These are phyloP conservation scores for Verticillium klebahnii DNA, from an alignment of 2,329 filamentous ascomycete species.

Conservation along the genomic window DNA sequence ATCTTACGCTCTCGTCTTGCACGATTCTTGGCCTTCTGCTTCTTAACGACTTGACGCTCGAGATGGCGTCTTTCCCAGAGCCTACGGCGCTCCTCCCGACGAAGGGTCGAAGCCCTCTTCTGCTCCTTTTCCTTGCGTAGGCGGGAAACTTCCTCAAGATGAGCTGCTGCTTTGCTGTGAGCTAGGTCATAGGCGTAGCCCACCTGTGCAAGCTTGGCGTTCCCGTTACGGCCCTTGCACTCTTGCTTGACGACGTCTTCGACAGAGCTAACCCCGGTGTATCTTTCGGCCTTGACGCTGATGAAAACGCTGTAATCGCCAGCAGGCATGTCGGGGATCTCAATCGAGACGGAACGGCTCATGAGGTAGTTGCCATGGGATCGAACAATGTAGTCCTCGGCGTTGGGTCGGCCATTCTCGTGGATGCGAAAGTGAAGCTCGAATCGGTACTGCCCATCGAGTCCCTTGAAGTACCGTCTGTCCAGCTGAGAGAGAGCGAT, in stretches of 20 bases:
- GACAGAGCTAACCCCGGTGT: slow-evolving; percentile 36
- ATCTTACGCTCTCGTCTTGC: slow-evolving; percentile 26
- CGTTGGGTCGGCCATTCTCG: slow-evolving; percentile 40
- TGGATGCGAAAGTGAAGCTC: slow-evolving; percentile 48
- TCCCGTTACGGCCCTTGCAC: slow-evolving; percentile 40
- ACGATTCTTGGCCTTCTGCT: slow-evolving; percentile 32
- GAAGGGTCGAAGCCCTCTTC: slow-evolving; percentile 42
- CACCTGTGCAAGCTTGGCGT: slow-evolving; percentile 55
- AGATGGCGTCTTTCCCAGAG: slow-evolving; percentile 46
- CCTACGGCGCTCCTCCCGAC: slow-evolving; percentile 38
- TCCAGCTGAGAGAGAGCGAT: slow-evolving; percentile 60
- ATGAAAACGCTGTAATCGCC: slow-evolving; percentile 55
- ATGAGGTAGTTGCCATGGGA: slow-evolving; percentile 56
- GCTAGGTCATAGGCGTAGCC: slow-evolving; percentile 56
- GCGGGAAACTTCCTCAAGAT: slow-evolving; percentile 45
- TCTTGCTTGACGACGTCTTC: slow-evolving; percentile 54
- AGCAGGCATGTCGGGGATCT: slow-evolving; percentile 49
- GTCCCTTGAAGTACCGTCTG: slow-evolving; percentile 55
- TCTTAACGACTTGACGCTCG: slow-evolving; percentile 34
- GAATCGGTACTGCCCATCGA: slow-evolving; percentile 54
- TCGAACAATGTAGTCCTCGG: slow-evolving; percentile 56
- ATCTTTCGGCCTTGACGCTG: slow-evolving; percentile 46
- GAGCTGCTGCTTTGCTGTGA: slow-evolving; percentile 51
- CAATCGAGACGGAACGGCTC: slow-evolving; percentile 53
- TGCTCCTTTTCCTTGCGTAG: slow-evolving; percentile 45